Conservation (phyloP, 2,329 filamentous ascomycete species). For the Verticillium albo-atrum region DNA sequence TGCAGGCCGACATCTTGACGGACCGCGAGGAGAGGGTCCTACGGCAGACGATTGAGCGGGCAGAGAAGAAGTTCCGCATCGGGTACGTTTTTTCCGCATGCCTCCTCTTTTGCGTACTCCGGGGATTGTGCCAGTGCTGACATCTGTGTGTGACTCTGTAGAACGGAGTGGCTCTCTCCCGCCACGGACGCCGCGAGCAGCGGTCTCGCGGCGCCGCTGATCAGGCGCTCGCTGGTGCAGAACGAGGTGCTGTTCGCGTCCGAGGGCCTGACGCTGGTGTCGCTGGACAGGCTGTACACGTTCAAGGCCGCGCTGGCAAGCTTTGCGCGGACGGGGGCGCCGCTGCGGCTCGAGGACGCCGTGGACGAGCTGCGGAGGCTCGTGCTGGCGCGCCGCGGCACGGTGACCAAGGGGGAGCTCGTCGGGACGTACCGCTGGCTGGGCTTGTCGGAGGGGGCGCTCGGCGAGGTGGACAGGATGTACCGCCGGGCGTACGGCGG, state of each 20-base stretch:
- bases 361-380: constrained; percentile 59
- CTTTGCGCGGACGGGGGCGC: constrained; percentile 44
- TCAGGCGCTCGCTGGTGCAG: constrained; percentile 53
- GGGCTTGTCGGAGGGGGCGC: constrained; percentile 42
- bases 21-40: constrained; percentile 43
- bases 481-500: constrained; percentile 55
- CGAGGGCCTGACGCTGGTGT: constrained; percentile 54
- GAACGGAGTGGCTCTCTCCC: constrained; percentile 37
- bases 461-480: constrained; percentile 51
- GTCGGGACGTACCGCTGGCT: constrained; percentile 54
- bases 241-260: constrained; percentile 58
- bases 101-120: neutral
- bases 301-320: constrained; percentile 57
- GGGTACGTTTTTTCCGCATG: constrained; percentile 10
- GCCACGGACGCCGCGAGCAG: constrained; percentile 36
- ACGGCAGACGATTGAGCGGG: constrained; percentile 44
- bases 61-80: constrained; percentile 37
- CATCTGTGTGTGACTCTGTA: no score
- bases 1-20: constrained; percentile 42
- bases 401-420: constrained; percentile 45
- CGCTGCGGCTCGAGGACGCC: constrained; percentile 50
- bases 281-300: constrained; percentile 59
- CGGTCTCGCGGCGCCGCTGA: constrained; percentile 45
- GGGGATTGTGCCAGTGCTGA: neutral
- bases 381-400: constrained; percentile 48